Percentiles rank a stretch among this genome's conserved stretches.
Evolutionary conservation across 2,329 filamentous ascomycete species (phyloP).

Genomic region (Fusarium nelsonii): DNA sequence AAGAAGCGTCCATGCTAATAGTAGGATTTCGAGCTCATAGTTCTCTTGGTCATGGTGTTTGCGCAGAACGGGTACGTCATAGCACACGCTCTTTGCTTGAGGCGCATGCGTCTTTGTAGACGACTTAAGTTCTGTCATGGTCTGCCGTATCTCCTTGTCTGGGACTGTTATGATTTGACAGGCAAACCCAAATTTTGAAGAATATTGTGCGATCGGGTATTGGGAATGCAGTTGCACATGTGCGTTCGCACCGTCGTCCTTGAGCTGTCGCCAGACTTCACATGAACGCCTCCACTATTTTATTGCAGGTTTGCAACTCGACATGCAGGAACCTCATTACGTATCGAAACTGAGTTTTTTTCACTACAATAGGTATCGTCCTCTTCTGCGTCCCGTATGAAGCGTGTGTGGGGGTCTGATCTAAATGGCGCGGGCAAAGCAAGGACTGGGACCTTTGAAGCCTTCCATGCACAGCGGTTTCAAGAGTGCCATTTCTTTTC

Average conservation of each 20-base stretch:
- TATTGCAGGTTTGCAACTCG: slow-evolving; percentile 13
- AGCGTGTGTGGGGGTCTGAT: slow-evolving; percentile 26
- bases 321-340: slow-evolving; percentile 42
- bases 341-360: slow-evolving; percentile 29
- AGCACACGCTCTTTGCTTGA: slow-evolving; percentile 31
- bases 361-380: not conserved
- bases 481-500: not conserved
- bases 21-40: slow-evolving; percentile 33
- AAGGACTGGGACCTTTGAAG: slow-evolving; percentile 14
- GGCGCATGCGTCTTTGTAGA: slow-evolving; percentile 14
- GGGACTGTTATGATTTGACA: too few relatives aligned
- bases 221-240: slow-evolving; percentile 26
- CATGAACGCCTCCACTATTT: slow-evolving; percentile 43
- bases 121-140: slow-evolving; percentile 33
- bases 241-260: slow-evolving; percentile 4
- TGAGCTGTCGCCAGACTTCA: slow-evolving; percentile 12
- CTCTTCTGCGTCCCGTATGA: slow-evolving; percentile 8
- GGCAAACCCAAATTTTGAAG: not conserved
- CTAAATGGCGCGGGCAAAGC: not conserved
- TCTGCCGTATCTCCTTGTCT: not conserved
- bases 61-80: slow-evolving; percentile 39
- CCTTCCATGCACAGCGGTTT: not conserved
- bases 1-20: slow-evolving; percentile 44
- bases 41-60: slow-evolving; percentile 22
- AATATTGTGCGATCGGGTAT: slow-evolving; percentile 5